Conservation (phyloP, 495 filamentous ascomycete genomes). For the Neurospora sublineolata region DNA sequence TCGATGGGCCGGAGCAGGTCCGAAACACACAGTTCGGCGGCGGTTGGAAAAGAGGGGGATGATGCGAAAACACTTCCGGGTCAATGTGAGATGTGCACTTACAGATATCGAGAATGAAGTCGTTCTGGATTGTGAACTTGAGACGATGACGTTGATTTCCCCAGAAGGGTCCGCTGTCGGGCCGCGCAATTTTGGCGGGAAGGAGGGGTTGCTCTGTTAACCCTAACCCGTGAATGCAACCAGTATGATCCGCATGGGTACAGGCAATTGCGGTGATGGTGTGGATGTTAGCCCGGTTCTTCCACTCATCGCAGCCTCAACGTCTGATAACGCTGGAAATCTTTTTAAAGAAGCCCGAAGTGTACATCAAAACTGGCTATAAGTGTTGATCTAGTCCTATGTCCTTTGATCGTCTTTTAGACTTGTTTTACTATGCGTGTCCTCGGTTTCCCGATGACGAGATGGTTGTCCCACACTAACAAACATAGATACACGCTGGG, state of each 20-base stretch:
- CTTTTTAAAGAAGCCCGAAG: background rate
- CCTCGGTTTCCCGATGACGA: background rate
- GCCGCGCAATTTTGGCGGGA: background rate
- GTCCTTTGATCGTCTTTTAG: background rate
- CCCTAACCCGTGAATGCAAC: background rate
- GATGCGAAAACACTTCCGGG: background rate
- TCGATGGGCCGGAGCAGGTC: background rate
- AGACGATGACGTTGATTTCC: background rate
- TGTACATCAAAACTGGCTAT: background rate
- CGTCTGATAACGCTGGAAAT: background rate
- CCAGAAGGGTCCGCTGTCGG: background rate
- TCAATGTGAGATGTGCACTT: background rate
- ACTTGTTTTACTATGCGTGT: background rate
- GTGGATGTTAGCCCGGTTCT: background rate
- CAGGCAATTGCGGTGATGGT: background rate
- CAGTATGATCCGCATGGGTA: background rate
- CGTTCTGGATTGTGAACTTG: background rate
- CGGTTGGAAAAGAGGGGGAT: background rate
- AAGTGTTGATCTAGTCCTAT: rapidly evolving
- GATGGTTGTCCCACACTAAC: background rate
- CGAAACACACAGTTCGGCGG: background rate
- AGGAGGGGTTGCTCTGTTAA: background rate
- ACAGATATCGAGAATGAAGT: background rate
- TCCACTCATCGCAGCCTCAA: background rate
- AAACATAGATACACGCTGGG: background rate